Evolutionary conservation across 306 rosid genomes (phyloP).

Genomic region (Hippophae gyantsensis): DNA sequence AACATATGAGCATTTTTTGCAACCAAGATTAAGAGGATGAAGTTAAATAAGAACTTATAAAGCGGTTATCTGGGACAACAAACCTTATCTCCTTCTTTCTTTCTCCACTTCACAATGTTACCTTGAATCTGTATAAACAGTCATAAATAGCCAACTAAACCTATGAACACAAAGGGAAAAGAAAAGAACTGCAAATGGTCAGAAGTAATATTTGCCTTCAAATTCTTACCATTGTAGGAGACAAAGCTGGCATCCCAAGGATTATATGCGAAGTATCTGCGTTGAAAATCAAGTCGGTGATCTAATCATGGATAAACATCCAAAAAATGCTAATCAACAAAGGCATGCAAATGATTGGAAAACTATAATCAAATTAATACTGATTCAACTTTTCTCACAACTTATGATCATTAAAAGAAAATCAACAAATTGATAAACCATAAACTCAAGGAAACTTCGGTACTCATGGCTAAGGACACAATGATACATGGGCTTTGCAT

Average conservation of each 20-base stretch:
- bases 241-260: slow-evolving; percentile 86
- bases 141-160: slow-evolving; percentile 16
- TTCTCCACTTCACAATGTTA: slow-evolving; percentile 80
- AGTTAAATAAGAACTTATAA: slow-evolving; percentile 23
- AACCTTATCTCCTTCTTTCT: slow-evolving; percentile 97
- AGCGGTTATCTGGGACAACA: slow-evolving; percentile 23
- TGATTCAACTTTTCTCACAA: background rate
- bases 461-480: too few species aligned
- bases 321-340: background rate
- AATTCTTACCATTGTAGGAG: slow-evolving; percentile 91
- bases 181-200: slow-evolving; percentile 6
- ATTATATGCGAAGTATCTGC: slow-evolving; percentile 60
- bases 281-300: slow-evolving; percentile 18
- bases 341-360: background rate
- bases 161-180: slow-evolving; percentile 13
- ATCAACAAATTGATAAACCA: too few species aligned
- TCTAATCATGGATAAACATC: slow-evolving; percentile 1
- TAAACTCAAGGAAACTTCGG: too few species aligned
- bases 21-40: slow-evolving; percentile 5
- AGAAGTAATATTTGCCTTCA: background rate
- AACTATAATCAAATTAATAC: background rate
- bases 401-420: too few species aligned
- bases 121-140: slow-evolving; percentile 68
- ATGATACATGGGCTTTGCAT: too few species aligned
- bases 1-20: slow-evolving; percentile 3